Evolutionary conservation across 352 stramenopile genomes (phyloP).

Genomic region (Peronospora destructor): DNA sequence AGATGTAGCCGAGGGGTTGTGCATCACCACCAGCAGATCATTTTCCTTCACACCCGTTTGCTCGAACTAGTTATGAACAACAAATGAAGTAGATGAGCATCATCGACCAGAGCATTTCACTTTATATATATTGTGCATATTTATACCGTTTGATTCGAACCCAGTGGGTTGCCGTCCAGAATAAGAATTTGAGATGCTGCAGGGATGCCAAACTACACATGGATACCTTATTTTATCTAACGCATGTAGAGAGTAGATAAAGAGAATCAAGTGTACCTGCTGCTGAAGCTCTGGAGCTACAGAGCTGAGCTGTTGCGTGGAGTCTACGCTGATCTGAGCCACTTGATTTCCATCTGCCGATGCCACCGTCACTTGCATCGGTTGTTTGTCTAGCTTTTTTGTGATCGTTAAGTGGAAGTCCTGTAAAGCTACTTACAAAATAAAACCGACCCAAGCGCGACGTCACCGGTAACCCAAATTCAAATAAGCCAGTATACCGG

Average conservation of each 20-base stretch:
- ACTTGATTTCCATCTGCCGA: conserved; percentile 55
- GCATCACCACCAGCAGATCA: conserved; percentile 65
- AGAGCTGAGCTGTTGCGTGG: conserved; percentile 39
- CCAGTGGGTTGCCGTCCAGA: conserved; percentile 50
- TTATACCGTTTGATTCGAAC: conserved; percentile 46
- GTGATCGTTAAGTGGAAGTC: too few relatives aligned
- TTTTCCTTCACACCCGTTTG: conserved; percentile 60
- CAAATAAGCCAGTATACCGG: too few relatives aligned
- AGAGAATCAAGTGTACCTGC: conserved; percentile 26
- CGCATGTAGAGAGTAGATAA: too few relatives aligned
- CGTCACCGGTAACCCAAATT: too few relatives aligned
- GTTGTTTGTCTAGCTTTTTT: too few relatives aligned
- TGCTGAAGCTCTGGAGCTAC: conserved; percentile 45
- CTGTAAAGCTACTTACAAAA: too few relatives aligned
- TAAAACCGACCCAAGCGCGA: too few relatives aligned
- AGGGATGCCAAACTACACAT: conserved; percentile 57
- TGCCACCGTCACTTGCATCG: conserved; percentile 1
- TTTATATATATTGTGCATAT: too few relatives aligned
- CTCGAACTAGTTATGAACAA: conserved; percentile 42
- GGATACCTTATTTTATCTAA: background rate
- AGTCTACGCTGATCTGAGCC: conserved; percentile 43
- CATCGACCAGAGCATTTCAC: too few relatives aligned
- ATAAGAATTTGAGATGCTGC: conserved; percentile 47
- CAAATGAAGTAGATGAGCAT: background rate
- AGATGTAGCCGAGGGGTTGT: conserved; percentile 26